These are phyloP conservation scores for Trypanosomatidae sp. DNA, from an alignment of 208 protist species.

Conservation along the genomic window DNA sequence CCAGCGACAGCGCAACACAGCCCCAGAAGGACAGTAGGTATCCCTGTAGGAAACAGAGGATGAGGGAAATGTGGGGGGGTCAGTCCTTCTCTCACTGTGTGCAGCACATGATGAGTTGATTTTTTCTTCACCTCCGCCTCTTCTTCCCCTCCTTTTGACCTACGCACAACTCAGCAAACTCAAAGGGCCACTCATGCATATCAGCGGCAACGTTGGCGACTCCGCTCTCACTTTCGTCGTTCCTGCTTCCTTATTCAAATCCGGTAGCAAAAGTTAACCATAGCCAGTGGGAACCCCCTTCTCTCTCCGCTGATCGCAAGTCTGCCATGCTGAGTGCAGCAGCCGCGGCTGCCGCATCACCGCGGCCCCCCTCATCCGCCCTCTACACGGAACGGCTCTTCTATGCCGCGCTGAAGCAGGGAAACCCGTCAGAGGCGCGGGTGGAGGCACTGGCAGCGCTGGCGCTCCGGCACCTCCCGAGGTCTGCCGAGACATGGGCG, in stretches of 20 bases:
- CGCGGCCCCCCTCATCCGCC: constrained; percentile 12
- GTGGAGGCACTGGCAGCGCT: constrained; percentile 60
- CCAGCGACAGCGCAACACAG: background rate
- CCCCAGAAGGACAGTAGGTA: background rate
- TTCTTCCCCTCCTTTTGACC: background rate
- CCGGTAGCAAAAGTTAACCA: background rate
- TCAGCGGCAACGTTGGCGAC: background rate
- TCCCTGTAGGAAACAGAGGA: background rate
- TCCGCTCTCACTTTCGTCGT: background rate
- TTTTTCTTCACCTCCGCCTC: background rate
- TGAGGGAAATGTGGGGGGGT: background rate
- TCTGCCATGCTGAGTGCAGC: background rate
- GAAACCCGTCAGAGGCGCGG: constrained; percentile 44
- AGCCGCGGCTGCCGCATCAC: background rate
- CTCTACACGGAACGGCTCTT: constrained; percentile 65
- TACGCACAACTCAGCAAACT: background rate
- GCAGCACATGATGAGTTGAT: background rate
- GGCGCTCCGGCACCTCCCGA: constrained; percentile 57
- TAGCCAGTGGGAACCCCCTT: background rate
- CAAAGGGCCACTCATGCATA: background rate
- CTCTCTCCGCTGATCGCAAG: background rate
- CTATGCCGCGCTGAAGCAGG: constrained; percentile 45
- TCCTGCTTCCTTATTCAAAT: background rate
- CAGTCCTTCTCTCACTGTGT: background rate
- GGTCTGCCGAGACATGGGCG: constrained; percentile 61